Conservation (phyloP, 2,329 filamentous ascomycete species). For the Colletotrichum sp. region DNA sequence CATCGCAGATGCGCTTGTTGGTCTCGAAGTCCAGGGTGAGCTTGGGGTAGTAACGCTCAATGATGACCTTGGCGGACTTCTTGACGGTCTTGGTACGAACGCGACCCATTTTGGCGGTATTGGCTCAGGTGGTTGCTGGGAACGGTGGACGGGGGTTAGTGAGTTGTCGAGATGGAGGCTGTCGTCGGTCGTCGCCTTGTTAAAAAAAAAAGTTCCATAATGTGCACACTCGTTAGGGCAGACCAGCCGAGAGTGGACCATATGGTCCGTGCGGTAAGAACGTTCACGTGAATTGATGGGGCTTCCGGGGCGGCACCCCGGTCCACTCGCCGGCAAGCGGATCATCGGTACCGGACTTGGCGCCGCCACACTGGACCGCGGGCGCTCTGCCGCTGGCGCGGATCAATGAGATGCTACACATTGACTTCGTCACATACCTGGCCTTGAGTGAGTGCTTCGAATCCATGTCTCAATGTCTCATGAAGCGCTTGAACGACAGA, state of each 20-base stretch:
- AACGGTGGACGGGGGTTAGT: constrained; percentile 33
- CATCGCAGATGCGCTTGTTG: constrained; percentile 99
- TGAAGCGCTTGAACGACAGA: background rate
- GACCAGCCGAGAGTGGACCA: background rate
- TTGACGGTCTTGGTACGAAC: constrained; percentile 74
- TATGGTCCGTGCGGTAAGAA: rapidly evolving
- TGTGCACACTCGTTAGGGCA: constrained; percentile 3
- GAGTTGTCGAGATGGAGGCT: constrained; percentile 43
- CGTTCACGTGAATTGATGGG: background rate
- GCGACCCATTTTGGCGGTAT: constrained; percentile 70
- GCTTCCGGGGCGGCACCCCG: background rate
- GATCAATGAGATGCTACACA: background rate
- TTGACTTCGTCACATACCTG: background rate
- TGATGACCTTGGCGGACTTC: constrained; percentile 97
- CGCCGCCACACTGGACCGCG: background rate
- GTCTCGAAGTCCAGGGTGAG: constrained; percentile 99
- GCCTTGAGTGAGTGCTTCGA: background rate
- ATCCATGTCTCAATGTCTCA: background rate
- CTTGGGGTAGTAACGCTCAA: constrained; percentile 97
- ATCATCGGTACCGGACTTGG: background rate
- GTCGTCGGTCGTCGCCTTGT: constrained; percentile 45
- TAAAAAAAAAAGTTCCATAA: background rate
- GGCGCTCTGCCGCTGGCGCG: background rate
- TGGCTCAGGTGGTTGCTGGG: constrained; percentile 36
- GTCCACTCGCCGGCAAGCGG: background rate